phyloP scores from a whole-genome alignment of 768 basidiomycete genomes.

The Pholiota conissans region DNA sequence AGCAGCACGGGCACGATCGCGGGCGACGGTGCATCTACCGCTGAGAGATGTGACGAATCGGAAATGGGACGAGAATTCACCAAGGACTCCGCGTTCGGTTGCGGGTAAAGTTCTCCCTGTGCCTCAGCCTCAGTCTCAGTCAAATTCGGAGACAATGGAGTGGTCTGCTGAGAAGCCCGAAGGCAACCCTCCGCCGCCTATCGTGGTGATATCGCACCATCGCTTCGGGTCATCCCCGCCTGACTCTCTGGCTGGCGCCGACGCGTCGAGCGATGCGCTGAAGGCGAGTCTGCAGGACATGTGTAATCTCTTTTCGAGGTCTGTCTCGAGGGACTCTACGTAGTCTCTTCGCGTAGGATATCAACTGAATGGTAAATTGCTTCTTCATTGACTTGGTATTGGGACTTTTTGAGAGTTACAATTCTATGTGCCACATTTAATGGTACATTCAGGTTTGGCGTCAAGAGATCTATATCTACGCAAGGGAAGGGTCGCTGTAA shows the following conservation, averaged over 20 bases:
- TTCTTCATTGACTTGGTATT: no score
- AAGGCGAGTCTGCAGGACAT: constrained; percentile 10
- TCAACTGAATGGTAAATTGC: no score
- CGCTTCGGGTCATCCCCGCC: constrained; percentile 9
- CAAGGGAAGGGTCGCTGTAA: neutral
- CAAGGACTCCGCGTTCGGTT: no score
- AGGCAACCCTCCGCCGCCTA: constrained; percentile 5
- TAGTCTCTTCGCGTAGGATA: no score
- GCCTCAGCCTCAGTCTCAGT: no score
- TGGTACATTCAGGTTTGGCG: neutral
- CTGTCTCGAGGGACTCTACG: constrained; percentile 8
- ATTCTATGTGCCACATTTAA: neutral
- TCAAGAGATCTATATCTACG: no score
- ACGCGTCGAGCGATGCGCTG: constrained; percentile 6
- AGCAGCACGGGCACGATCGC: no score
- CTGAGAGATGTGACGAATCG: neutral
- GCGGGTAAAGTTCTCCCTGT: no score
- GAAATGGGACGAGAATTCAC: no score
- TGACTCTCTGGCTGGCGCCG: neutral
- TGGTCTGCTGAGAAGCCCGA: neutral
- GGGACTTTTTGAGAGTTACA: neutral
- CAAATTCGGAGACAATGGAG: no score
- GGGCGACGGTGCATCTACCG: neutral
- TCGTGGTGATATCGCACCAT: constrained; percentile 15
- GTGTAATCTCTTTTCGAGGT: constrained; percentile 14